These are phyloP conservation scores for Juglanconis sp. DNA, from an alignment of 2,329 filamentous ascomycete genomes.

Conservation along the genomic window DNA sequence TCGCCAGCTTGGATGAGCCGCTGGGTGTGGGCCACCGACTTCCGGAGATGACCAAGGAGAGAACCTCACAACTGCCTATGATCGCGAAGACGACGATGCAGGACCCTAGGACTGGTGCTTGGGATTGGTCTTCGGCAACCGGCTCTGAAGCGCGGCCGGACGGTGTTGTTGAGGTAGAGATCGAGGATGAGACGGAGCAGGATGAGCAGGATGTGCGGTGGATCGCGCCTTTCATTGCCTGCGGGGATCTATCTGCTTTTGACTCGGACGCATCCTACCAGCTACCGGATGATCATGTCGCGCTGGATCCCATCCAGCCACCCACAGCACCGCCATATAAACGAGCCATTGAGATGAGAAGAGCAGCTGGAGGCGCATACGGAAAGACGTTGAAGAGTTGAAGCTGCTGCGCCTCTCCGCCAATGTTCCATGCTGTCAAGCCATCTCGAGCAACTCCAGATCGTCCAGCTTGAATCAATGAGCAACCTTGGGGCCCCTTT, in stretches of 20 bases:
- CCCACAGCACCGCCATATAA: conserved; percentile 96
- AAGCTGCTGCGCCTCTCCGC: background rate
- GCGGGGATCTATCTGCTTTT: conserved; percentile 89
- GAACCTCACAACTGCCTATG: conserved; percentile 37
- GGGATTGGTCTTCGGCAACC: conserved; percentile 31
- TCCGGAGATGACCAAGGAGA: conserved; percentile 45
- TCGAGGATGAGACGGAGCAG: conserved; percentile 43
- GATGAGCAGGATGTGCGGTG: conserved; percentile 56
- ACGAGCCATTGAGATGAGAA: conserved; percentile 79
- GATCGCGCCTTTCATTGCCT: conserved; percentile 97
- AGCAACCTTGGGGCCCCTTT: conserved; percentile 30
- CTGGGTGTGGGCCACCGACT: conserved; percentile 62
- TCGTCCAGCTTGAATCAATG: background rate
- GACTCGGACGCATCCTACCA: conserved; percentile 95
- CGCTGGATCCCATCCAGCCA: conserved; percentile 87
- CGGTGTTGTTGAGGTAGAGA: conserved; percentile 44
- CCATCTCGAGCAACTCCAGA: too few relatives aligned
- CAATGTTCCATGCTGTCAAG: background rate
- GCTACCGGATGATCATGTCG: conserved; percentile 80
- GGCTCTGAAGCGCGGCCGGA: conserved; percentile 18
- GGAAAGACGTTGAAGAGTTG: conserved; percentile 58
- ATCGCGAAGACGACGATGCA: conserved; percentile 43
- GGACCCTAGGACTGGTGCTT: conserved; percentile 41
- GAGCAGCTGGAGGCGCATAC: conserved; percentile 71
- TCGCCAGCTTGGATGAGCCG: conserved; percentile 71